Evolutionary conservation across 2,329 filamentous ascomycete species (phyloP).

Genomic region (Paecilomyces formosus): DNA sequence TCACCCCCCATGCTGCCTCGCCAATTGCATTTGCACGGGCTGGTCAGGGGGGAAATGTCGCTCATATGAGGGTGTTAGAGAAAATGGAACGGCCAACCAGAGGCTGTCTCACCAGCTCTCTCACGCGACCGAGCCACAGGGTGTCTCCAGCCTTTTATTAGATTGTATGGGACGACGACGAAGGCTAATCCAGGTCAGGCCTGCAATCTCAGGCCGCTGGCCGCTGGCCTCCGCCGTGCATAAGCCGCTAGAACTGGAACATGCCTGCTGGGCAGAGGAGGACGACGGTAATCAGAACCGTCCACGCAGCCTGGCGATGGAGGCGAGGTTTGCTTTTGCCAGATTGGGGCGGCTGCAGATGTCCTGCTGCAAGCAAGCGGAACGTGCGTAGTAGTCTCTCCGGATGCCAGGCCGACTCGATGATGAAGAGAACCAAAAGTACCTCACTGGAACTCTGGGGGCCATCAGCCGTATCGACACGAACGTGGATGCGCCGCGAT

Average conservation of each 20-base stretch:
- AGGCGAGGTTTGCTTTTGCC: neutral
- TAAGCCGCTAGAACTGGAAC: neutral
- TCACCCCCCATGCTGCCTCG: neutral
- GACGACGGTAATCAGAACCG: too few relatives aligned
- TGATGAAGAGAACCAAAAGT: neutral
- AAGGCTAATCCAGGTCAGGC: neutral
- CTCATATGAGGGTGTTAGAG: neutral
- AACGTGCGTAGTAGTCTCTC: neutral
- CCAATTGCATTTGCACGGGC: neutral
- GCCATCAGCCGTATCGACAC: neutral
- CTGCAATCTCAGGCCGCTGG: neutral
- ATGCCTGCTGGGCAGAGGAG: neutral
- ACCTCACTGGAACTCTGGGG: neutral
- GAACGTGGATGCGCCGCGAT: neutral
- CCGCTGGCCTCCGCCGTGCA: neutral
- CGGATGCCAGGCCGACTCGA: neutral
- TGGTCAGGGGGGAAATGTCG: neutral
- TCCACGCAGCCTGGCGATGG: neutral
- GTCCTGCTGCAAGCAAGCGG: neutral
- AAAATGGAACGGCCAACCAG: neutral
- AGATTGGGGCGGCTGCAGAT: neutral
- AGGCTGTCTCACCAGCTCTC: neutral
- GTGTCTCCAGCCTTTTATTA: too few relatives aligned
- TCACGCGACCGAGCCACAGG: neutral
- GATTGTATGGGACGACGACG: too few relatives aligned